phyloP scores from a whole-genome alignment of 2,329 filamentous ascomycete genomes.

The Hawksworthiomyces lignivorus region DNA sequence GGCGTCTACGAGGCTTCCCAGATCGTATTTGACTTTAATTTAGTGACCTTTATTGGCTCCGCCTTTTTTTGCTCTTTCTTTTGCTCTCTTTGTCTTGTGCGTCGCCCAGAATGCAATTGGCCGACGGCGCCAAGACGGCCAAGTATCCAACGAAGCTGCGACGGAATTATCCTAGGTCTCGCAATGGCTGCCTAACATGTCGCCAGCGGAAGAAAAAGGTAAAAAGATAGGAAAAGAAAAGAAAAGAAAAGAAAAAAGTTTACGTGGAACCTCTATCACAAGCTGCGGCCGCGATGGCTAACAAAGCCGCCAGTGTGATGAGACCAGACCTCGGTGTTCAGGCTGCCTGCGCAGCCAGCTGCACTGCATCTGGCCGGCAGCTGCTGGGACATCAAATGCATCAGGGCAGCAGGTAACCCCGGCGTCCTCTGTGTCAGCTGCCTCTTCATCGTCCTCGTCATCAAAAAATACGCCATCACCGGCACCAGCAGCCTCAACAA shows the following conservation, averaged over 20 bases:
- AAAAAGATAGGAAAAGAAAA: background rate
- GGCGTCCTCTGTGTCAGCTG: no score
- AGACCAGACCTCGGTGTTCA: constrained; percentile 10
- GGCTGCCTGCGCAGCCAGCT: constrained; percentile 15
- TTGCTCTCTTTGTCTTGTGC: no score
- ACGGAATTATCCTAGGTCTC: constrained; percentile 15
- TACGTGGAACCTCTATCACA: no score
- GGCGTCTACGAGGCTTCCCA: no score
- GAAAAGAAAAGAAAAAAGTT: background rate
- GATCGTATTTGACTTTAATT: no score
- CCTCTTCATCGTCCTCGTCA: no score
- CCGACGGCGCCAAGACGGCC: constrained; percentile 7
- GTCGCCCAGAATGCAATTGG: background rate
- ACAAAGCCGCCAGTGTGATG: constrained; percentile 15
- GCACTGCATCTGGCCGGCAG: constrained; percentile 13
- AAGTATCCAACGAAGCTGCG: constrained; percentile 17
- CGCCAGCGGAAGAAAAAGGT: constrained; percentile 17
- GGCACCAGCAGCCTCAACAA: no score
- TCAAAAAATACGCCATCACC: no score
- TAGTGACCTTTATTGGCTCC: no score
- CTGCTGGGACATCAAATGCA: background rate
- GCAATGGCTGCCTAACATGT: constrained; percentile 15
- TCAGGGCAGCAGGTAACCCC: no score
- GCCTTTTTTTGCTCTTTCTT: no score
- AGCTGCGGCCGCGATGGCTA: no score